Evolutionary conservation across 1,284 basidiomycete species (phyloP), one percentile per base, ranked within the genome.

Genomic region (Sphaerobolus stellatus): DNA sequence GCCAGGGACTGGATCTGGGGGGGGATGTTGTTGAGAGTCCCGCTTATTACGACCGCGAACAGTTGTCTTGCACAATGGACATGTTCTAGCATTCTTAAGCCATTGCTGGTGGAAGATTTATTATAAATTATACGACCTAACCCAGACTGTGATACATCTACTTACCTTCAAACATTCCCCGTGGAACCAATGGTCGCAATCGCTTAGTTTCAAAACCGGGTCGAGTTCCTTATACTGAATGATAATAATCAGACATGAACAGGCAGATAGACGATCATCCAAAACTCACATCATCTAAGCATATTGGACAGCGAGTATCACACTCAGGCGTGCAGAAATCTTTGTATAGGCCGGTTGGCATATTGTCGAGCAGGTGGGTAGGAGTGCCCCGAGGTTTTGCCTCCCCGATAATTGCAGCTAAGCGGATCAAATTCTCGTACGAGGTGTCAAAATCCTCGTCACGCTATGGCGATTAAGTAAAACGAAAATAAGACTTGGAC

Each of bases 141-240:
- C n/a, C 24, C 25, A 40, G 8, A 16, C 18, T 38, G 30, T 31
- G 8, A 50, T 9, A 54, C 14, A 18, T n/a, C 22, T 18, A 66
- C 78, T n/a, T 53, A 87, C 86, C 72, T 84, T 76, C 18, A 90
- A 68, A 71, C 88, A 90, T 24, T 75, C 75, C 63, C 82, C 81
- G 66, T 90, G 88, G 58, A 90, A 70, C 88, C 88, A 90, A 66
- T 90, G 88, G 2, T 79, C 69, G 59, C 88, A 90, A 47, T 81
- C 81, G n/a, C 77, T 71, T 2, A 88, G 73, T 59, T 83, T 86
- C 44, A 83, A 72, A 13, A 88, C 75, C 1, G 72, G 60, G 61
- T 89, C 88, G 20, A 66, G 65, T 4, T 77, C 70, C 50, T 74
- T 68, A 59, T 90, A 90, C 88, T 90, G 54, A n/a, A 25, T 48